Percentiles rank a stretch among this genome's conserved stretches.
Evolutionary conservation across 176 grass and related monocot genomes (phyloP).

Genomic region (Phoenix dactylifera): DNA sequence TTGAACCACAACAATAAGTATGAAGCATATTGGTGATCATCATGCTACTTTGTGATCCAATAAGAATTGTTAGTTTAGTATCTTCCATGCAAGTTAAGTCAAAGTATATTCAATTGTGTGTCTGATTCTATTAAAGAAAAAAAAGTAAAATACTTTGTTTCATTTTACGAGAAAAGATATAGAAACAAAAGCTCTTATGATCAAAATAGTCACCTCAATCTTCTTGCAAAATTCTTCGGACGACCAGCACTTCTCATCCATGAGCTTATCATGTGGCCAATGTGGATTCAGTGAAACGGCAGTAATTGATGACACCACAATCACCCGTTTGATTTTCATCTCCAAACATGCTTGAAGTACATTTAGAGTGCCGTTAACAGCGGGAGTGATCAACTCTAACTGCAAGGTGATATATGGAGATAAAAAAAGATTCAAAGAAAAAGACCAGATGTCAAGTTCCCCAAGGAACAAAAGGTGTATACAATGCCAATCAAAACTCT

Average conservation of each 20-base stretch:
- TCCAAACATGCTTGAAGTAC: slow-evolving; percentile 24
- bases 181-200: neutral
- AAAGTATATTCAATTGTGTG: neutral
- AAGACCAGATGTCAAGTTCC: too few species aligned
- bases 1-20: too few species aligned
- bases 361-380: slow-evolving; percentile 36
- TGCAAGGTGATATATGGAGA: slow-evolving; percentile 19
- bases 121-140: neutral
- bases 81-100: neutral
- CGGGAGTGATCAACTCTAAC: slow-evolving; percentile 27
- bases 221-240: slow-evolving; percentile 26
- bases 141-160: too few species aligned
- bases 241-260: slow-evolving; percentile 41
- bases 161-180: too few species aligned
- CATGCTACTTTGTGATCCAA: too few species aligned
- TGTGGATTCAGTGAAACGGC: slow-evolving; percentile 32
- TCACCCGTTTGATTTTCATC: slow-evolving; percentile 30
- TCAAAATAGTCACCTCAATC: slow-evolving; percentile 8
- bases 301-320: slow-evolving; percentile 29
- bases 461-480: too few species aligned
- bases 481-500: too few species aligned
- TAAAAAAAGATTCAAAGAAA: too few species aligned
- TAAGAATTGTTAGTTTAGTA: too few species aligned
- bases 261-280: slow-evolving; percentile 22
- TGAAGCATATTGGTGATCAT: too few species aligned